A percentile compares a stretch with the other conserved stretches of the same genome.
Conservation (phyloP, 1,284 basidiomycete genomes). For the Boletus subluridellus region DNA sequence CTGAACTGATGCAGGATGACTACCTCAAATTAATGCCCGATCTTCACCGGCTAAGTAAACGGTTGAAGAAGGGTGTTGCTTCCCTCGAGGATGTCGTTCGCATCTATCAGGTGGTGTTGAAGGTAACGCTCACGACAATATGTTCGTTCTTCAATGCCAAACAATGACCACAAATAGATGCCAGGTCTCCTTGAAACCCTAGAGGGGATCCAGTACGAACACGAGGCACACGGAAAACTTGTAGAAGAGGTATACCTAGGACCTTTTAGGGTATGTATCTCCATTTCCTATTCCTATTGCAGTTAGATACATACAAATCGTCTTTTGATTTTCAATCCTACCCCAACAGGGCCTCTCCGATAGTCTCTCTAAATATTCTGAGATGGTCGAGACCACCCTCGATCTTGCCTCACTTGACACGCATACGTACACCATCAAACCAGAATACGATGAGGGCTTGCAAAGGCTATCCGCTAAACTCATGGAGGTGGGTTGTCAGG, state of each 20-base stretch:
- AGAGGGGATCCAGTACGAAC: constrained; percentile 50
- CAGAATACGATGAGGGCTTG: constrained; percentile 82
- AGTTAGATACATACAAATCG: background rate
- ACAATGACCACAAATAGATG: constrained; percentile 46
- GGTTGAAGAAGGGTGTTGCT: constrained; percentile 84
- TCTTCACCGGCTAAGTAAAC: constrained; percentile 88
- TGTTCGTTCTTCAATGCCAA: background rate
- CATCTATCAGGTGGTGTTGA: constrained; percentile 86
- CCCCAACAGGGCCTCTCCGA: constrained; percentile 54
- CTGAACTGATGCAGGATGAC: constrained; percentile 56
- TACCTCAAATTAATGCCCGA: constrained; percentile 92
- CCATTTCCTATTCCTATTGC: background rate
- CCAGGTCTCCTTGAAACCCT: constrained; percentile 71
- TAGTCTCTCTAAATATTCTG: constrained; percentile 74
- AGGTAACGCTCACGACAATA: constrained; percentile 36
- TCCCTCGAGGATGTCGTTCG: constrained; percentile 94
- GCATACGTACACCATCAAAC: constrained; percentile 91
- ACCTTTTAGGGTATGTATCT: constrained; percentile 53
- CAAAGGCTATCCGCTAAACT: constrained; percentile 70
- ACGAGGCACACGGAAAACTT: constrained; percentile 49
- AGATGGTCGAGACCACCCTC: constrained; percentile 95
- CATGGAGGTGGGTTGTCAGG: constrained; percentile 41
- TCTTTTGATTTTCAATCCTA: background rate
- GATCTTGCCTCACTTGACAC: constrained; percentile 82
- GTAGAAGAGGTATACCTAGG: constrained; percentile 67